Evolutionary conservation across 306 rosid genomes (phyloP).

Genomic region (Casuarina equisetifolia): DNA sequence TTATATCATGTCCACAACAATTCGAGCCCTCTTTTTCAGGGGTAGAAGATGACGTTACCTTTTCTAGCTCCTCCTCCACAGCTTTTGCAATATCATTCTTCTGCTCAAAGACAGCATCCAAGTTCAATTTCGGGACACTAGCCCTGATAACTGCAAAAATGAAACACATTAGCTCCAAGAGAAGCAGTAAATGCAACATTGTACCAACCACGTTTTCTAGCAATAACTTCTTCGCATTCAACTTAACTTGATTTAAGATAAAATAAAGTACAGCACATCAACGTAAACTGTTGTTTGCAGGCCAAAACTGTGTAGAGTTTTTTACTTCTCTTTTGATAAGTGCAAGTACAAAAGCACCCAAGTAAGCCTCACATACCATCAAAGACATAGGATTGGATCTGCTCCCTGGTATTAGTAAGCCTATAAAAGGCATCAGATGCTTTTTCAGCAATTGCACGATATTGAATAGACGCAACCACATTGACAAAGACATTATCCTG

Average conservation of each 20-base stretch:
- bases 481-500: slow-evolving; percentile 76
- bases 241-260: background rate
- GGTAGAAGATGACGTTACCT: slow-evolving; percentile 36
- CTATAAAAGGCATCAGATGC: slow-evolving; percentile 72
- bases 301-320: background rate
- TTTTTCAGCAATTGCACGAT: slow-evolving; percentile 55
- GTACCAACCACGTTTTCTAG: slow-evolving; percentile 15
- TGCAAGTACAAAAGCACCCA: slow-evolving; percentile 1
- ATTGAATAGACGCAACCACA: slow-evolving; percentile 68
- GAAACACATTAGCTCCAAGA: slow-evolving; percentile 18
- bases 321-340: background rate
- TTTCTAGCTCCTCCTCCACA: slow-evolving; percentile 68
- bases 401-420: slow-evolving; percentile 62
- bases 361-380: slow-evolving; percentile 46
- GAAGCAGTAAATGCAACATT: slow-evolving; percentile 3
- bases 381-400: slow-evolving; percentile 72
- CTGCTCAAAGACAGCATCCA: slow-evolving; percentile 71
- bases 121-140: slow-evolving; percentile 63
- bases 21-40: background rate
- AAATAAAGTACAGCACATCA: background rate
- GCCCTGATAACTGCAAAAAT: slow-evolving; percentile 60
- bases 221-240: background rate
- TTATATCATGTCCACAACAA: background rate
- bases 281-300: background rate
- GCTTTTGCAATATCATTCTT: slow-evolving; percentile 64